Conservation (phyloP, 192 early-diverging fungal genomes). For the Thamnidium elegans region DNA sequence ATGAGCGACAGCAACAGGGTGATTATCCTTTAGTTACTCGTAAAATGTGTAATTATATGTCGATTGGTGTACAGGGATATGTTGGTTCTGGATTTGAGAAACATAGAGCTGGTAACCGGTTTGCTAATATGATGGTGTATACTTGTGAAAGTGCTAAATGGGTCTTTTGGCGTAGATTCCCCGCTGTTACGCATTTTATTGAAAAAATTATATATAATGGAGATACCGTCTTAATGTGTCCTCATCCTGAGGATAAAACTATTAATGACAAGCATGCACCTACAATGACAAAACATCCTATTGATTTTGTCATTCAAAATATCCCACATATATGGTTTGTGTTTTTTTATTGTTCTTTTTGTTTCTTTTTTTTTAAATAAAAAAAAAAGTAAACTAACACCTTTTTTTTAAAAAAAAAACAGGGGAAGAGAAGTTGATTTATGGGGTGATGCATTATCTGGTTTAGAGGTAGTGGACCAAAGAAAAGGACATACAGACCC, state of each 20-base stretch:
- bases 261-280: slow-evolving; percentile 30
- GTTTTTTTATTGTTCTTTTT: not conserved
- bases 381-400: not conserved
- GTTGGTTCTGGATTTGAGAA: slow-evolving; percentile 73
- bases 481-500: slow-evolving; percentile 51
- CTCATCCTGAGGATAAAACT: slow-evolving; percentile 34
- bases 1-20: not conserved
- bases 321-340: slow-evolving; percentile 61
- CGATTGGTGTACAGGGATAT: slow-evolving; percentile 68
- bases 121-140: slow-evolving; percentile 65
- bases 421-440: slow-evolving; percentile 67
- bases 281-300: slow-evolving; percentile 57
- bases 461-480: slow-evolving; percentile 40
- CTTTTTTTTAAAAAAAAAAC: not conserved
- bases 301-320: slow-evolving; percentile 70
- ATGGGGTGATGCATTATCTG: slow-evolving; percentile 54
- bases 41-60: slow-evolving; percentile 72
- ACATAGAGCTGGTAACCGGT: slow-evolving; percentile 58
- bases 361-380: not conserved
- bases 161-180: slow-evolving; percentile 59
- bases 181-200: slow-evolving; percentile 59
- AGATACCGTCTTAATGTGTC: slow-evolving; percentile 43
- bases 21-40: slow-evolving; percentile 25
- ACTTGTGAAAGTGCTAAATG: slow-evolving; percentile 58
- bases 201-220: slow-evolving; percentile 49